phyloP scores from a whole-genome alignment of 495 filamentous ascomycete genomes.

The Lasiosphaeriaceae sp. region DNA sequence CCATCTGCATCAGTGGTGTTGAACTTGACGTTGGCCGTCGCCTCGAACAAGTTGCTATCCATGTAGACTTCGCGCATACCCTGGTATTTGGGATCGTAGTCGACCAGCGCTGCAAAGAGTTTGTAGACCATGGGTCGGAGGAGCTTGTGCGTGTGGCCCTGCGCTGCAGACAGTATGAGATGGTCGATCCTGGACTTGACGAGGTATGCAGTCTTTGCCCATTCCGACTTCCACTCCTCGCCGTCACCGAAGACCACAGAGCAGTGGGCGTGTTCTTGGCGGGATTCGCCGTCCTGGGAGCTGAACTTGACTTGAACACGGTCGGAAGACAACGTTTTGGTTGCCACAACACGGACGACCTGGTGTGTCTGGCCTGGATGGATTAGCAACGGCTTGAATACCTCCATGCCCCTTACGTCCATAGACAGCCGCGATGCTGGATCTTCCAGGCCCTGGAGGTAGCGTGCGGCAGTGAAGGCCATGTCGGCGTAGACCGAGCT shows the following conservation, averaged over 20 bases:
- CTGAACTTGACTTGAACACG: constrained; percentile 16
- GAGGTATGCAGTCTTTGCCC: constrained; percentile 39
- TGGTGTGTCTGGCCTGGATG: constrained; percentile 18
- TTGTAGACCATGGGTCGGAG: constrained; percentile 61
- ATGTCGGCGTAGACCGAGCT: constrained; percentile 62
- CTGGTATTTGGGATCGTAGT: constrained; percentile 40
- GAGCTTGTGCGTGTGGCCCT: constrained; percentile 41
- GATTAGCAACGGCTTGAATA: constrained; percentile 55
- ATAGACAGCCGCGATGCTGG: constrained; percentile 34
- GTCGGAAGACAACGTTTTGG: constrained; percentile 7
- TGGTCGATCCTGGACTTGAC: constrained; percentile 36
- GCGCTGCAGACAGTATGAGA: constrained; percentile 31
- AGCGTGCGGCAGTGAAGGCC: constrained; percentile 59
- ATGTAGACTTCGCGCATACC: constrained; percentile 23
- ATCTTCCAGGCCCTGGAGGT: constrained; percentile 46
- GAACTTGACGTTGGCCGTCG: constrained; percentile 23
- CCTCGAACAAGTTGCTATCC: constrained; percentile 24
- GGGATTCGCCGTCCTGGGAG: constrained; percentile 15
- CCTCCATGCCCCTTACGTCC: constrained; percentile 49
- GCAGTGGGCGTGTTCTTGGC: constrained; percentile 35
- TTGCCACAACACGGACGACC: constrained; percentile 19
- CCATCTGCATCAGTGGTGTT: constrained; percentile 34
- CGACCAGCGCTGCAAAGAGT: constrained; percentile 55
- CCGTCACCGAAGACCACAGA: constrained; percentile 28
- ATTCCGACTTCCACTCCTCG: constrained; percentile 32